Evolutionary conservation across 169 alveolate genomes (phyloP), one percentile per base, ranked within the genome.

Genomic region (Plasmodium fragile): DNA sequence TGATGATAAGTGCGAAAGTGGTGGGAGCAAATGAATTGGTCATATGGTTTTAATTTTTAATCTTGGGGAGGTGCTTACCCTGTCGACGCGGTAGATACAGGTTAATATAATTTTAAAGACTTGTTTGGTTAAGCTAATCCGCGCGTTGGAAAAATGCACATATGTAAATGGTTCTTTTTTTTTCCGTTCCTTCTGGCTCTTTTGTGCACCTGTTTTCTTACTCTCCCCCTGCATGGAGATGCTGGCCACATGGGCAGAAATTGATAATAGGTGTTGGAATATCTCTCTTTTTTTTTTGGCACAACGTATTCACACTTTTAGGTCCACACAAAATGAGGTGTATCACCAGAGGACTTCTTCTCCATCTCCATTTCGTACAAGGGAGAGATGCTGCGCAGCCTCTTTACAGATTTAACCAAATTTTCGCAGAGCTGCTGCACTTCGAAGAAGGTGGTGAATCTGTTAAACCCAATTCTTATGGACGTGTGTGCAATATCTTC

Each of bases 401-500:
- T 95, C 28, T 92, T 87, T 8, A 97, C 99, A 8, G 98, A 97
- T 55, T 87, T 92, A 25, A 93, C 97, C 39, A 99, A 91, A 39
- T 95, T 93, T 32, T 94, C 95, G 18, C 97, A 96, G 59, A 98
- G 97, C 43, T 93, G 96, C 43, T 98, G 98, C 45, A 98, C 98
- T 92, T 99, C 99, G 77, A 96, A 98, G 80, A 97, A 99, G 5
- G 99, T 97, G 7, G 99, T 99, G 82, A 98, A 99, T 79, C 99
- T 95, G 28, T 99, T 99, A 36, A 99, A 81, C 18, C 99, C 99
- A 90, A 99, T 98, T 92, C 99, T 97, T 41, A 99, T 92, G 1
- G 99, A 97, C 30, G 99, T 98, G 94, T 98, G 99, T 79, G 99
- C 99, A 84, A 98, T 93, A 53, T 99, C 99, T 85, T 99, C 99